Conservation (phyloP, 1,284 basidiomycete species). For the Meira nashicola region DNA sequence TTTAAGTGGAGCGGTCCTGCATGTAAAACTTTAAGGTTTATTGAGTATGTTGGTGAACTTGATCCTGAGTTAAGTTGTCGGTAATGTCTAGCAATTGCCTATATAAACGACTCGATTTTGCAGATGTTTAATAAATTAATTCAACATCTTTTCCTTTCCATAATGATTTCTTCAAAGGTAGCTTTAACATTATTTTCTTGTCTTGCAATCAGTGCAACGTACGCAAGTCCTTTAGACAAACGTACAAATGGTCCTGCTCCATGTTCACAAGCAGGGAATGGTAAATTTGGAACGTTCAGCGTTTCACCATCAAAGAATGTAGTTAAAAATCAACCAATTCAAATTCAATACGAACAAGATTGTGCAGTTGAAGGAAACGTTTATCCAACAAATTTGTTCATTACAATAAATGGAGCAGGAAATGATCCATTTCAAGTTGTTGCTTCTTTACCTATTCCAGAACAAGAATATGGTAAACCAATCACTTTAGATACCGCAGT, state of each 20-base stretch:
- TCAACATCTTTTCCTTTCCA: no score
- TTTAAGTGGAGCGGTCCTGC: no score
- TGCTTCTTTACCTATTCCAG: neutral
- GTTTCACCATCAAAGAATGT: neutral
- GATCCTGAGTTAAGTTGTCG: no score
- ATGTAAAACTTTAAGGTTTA: no score
- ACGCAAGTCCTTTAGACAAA: neutral
- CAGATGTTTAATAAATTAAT: no score
- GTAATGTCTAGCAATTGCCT: no score
- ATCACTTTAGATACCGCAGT: neutral
- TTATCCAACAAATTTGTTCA: neutral
- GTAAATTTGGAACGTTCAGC: conserved; percentile 1
- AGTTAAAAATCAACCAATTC: neutral
- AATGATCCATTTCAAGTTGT: neutral
- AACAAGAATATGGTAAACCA: neutral
- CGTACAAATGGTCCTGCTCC: neutral
- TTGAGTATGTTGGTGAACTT: no score
- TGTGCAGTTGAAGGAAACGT: neutral
- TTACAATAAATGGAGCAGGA: neutral
- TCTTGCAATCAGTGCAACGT: neutral
- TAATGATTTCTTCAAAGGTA: neutral
- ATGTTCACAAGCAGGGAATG: neutral
- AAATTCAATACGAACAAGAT: neutral
- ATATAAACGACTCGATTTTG: no score
- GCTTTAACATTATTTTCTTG: neutral